Evolutionary conservation across 208 protist genomes (phyloP).

Genomic region (Acanthamoeba lenticulata): DNA sequence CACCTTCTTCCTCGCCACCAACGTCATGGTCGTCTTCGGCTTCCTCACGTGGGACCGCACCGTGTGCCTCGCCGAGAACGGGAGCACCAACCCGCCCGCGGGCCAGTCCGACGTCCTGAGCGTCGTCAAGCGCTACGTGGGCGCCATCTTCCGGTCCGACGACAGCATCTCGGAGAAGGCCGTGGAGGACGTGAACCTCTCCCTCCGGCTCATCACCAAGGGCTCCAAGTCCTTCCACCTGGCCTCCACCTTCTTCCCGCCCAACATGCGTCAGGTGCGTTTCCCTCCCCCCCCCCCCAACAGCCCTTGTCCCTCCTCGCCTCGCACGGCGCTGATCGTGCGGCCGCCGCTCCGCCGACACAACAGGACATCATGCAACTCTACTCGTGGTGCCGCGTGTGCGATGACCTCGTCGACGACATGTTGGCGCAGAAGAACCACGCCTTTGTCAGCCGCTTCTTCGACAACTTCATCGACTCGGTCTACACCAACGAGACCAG

Average conservation of each 20-base stretch:
- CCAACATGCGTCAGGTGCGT: neutral
- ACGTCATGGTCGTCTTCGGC: slow-evolving; percentile 35
- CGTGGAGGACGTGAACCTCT: slow-evolving; percentile 15
- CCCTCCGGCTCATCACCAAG: slow-evolving; percentile 16
- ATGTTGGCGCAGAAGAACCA: slow-evolving; percentile 42
- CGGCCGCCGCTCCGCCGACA: too few relatives aligned
- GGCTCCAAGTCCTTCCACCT: slow-evolving; percentile 36
- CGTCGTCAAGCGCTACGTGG: neutral
- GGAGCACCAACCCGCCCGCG: too few relatives aligned
- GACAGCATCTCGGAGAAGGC: slow-evolving; percentile 23
- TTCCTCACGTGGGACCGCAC: slow-evolving; percentile 41
- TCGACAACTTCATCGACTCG: slow-evolving; percentile 42
- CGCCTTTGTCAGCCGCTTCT: neutral
- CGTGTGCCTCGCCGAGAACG: slow-evolving; percentile 37
- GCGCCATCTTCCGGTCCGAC: neutral
- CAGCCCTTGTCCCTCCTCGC: neutral
- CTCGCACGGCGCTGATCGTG: neutral
- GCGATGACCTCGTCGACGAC: slow-evolving; percentile 38
- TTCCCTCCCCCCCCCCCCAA: neutral
- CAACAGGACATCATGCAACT: slow-evolving; percentile 52
- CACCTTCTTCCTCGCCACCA: slow-evolving; percentile 26
- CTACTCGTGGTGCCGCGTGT: slow-evolving; percentile 39
- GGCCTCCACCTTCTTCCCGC: slow-evolving; percentile 31
- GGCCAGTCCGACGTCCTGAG: neutral
- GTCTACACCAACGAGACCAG: neutral